These are phyloP conservation scores for Suillus clintonianus DNA, from an alignment of 768 basidiomycete genomes.

Conservation along the genomic window DNA sequence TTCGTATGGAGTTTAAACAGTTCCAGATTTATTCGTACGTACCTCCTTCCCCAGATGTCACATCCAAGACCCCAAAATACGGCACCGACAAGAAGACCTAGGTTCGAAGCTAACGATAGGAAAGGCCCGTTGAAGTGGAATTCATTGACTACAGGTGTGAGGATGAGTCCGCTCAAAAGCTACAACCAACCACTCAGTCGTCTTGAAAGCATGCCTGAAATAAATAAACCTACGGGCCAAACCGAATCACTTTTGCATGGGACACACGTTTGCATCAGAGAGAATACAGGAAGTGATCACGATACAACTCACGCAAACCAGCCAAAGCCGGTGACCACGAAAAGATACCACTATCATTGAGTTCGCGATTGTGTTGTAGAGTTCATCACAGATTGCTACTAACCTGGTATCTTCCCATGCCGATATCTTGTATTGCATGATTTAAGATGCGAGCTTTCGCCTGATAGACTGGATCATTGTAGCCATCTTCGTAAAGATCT, in stretches of 20 bases:
- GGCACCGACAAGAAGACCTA: constrained; percentile 54
- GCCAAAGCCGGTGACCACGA: constrained; percentile 41
- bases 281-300: neutral
- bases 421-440: constrained; percentile 50
- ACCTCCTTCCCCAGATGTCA: constrained; percentile 54
- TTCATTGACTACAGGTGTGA: constrained; percentile 49
- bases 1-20: neutral
- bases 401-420: constrained; percentile 60
- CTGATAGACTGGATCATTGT: constrained; percentile 48
- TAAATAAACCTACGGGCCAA: constrained; percentile 36
- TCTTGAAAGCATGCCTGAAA: neutral
- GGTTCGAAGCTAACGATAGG: constrained; percentile 51
- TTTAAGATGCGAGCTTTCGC: constrained; percentile 52
- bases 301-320: constrained; percentile 39
- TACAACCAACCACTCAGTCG: constrained; percentile 14
- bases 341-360: constrained; percentile 36
- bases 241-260: constrained; percentile 24
- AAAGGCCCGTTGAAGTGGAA: constrained; percentile 50
- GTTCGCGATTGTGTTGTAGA: neutral
- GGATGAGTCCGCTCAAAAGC: constrained; percentile 45
- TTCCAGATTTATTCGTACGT: constrained; percentile 7
- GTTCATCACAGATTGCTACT: constrained; percentile 1
- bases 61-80: constrained; percentile 51
- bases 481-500: constrained; percentile 37
- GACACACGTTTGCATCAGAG: neutral